Percentiles rank a stretch among this genome's conserved stretches.
These are phyloP conservation scores for Aspergillus coremiiformis DNA, from an alignment of 495 filamentous ascomycete species.

Conservation along the genomic window DNA sequence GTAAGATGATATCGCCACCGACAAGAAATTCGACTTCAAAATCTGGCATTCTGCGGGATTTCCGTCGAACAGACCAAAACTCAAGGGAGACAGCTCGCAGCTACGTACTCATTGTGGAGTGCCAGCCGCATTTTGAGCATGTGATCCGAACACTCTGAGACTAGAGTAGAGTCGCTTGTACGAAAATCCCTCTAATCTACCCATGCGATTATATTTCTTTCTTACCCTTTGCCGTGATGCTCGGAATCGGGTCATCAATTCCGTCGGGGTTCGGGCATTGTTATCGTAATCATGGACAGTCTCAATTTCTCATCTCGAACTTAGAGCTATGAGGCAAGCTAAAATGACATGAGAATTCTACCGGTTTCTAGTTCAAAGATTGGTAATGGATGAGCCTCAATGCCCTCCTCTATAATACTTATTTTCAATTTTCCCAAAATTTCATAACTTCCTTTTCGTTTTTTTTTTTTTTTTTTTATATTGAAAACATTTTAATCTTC, in stretches of 20 bases:
- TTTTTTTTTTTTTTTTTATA: background rate
- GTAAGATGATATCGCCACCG: background rate
- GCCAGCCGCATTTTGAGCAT: background rate
- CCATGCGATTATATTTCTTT: background rate
- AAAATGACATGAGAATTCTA: background rate
- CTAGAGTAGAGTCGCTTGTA: background rate
- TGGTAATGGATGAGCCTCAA: background rate
- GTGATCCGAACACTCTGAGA: background rate
- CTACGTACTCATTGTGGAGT: background rate
- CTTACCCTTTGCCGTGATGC: background rate
- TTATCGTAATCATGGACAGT: background rate
- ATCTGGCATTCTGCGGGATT: background rate
- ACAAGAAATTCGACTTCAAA: background rate
- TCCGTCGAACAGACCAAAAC: background rate
- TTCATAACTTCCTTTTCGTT: background rate
- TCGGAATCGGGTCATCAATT: background rate
- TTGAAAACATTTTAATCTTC: no score
- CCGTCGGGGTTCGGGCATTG: background rate
- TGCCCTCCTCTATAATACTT: no score
- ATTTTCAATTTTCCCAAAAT: no score
- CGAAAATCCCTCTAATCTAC: background rate
- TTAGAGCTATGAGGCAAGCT: background rate
- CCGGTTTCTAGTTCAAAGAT: background rate
- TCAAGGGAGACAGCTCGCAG: background rate
- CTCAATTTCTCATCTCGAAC: background rate